Percentiles rank a stretch among this genome's conserved stretches.
Evolutionary conservation across 805 yeast species (phyloP).

Genomic region (Candida ovalis): DNA sequence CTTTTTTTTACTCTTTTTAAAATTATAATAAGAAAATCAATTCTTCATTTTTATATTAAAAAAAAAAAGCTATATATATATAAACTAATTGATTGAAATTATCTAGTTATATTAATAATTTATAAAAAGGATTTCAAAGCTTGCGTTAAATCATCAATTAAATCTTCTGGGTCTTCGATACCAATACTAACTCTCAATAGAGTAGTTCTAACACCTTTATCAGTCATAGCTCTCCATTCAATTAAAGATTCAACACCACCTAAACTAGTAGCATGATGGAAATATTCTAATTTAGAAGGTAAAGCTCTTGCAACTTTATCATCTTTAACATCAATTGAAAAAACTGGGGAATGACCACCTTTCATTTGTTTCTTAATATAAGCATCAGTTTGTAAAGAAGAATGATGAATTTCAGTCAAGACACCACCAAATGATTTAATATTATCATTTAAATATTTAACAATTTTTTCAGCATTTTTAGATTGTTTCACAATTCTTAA

Average conservation of each 20-base stretch:
- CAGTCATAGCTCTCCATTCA: conserved; percentile 85
- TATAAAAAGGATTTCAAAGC: conserved; percentile 38
- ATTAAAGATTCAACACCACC: conserved; percentile 91
- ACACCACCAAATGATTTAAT: conserved; percentile 44
- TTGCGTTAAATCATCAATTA: conserved; percentile 66
- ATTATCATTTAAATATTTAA: conserved; percentile 52
- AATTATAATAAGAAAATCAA: not conserved
- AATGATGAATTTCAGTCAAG: conserved; percentile 57
- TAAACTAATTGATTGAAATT: too few relatives aligned
- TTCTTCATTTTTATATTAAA: not conserved
- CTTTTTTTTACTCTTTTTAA: not conserved
- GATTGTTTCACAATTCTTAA: conserved; percentile 68
- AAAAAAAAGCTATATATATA: not conserved
- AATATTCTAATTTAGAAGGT: conserved; percentile 62
- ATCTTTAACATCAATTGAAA: conserved; percentile 53
- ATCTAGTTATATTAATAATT: too few relatives aligned
- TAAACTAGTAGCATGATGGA: conserved; percentile 88
- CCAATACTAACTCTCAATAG: conserved; percentile 79
- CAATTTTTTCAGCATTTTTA: conserved; percentile 57
- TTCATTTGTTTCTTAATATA: conserved; percentile 65
- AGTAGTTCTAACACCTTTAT: conserved; percentile 49
- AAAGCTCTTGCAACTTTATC: conserved; percentile 56
- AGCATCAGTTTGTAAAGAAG: conserved; percentile 70
- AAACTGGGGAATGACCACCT: conserved; percentile 69
- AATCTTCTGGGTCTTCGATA: conserved; percentile 69